Base-by-base conservation (phyloP, 1,139 yeast genomes). In the Candida sojae region DNA sequence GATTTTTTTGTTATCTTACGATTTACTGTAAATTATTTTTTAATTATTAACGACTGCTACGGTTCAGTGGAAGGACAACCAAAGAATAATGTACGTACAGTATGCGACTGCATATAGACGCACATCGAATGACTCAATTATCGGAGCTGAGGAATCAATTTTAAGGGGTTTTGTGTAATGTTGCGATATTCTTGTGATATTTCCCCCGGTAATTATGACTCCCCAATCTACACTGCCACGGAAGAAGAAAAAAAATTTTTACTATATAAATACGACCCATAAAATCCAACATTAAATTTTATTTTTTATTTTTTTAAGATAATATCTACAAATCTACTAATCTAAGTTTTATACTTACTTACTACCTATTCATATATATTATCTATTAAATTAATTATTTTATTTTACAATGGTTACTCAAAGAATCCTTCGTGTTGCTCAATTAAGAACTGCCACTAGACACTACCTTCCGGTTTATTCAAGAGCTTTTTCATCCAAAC, bases 381-480 rank as follows among this genome's bases (percentile, higher is more conserved):
- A 17, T 17, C 21, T 2, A 17, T 17, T 17, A 17, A 17, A 17
- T 17, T 17, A 17, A 17, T 26, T 26, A 26, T 6, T 28, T 32
- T 9, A 42, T 34, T 33, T 29, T 17, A 52, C 47, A 49, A 72
- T 71, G 75, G 62, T 64, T 47, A 53, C 64, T 44, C 61, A 62
- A 57, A 72, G 70, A 58, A 66, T 73, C 39, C 58, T 71, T 42
- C 67, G 64, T 53, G 64, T 74, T 40, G 60, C 75, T 40, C 58
- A 71, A 32, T 70, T 66, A 61, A 71, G 68, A 58, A 73, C 79
- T 46, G 77, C 79, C 51, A 62, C 78, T 46, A 71, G 77, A 57
- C 73, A 77, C 56, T 75, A 79, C 78, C 58, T 75, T 28, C 79
- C 79, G 47, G 56, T 40, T 48, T 52, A 37, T 36, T 47, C 53